phyloP scores from a whole-genome alignment of 345 rosid species.

The Dipteronia dyeriana region DNA sequence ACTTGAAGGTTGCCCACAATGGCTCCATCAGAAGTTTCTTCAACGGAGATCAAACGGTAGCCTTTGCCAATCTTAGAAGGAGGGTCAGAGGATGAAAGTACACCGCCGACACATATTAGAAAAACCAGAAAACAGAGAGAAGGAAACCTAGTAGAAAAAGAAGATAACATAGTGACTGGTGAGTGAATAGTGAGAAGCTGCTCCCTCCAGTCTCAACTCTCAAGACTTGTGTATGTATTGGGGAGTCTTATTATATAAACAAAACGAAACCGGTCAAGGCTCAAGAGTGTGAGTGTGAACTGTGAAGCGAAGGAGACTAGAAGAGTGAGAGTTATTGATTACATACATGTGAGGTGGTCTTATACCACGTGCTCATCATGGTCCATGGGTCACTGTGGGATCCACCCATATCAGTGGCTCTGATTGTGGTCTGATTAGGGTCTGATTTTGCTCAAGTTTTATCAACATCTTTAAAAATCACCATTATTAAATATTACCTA shows the following conservation, averaged over 20 bases:
- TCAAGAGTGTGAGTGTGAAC: no score
- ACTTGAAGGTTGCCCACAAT: slow-evolving; percentile 79
- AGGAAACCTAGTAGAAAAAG: not conserved
- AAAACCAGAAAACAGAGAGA: slow-evolving; percentile 30
- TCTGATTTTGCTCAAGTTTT: not conserved
- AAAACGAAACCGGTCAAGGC: not conserved
- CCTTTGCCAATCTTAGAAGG: slow-evolving; percentile 73
- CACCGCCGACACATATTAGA: slow-evolving; percentile 35
- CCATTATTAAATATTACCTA: no score
- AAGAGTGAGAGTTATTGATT: not conserved
- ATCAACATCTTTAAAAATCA: not conserved
- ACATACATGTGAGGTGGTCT: not conserved
- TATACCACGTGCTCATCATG: slow-evolving; percentile 16
- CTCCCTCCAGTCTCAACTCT: not conserved
- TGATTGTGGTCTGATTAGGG: not conserved
- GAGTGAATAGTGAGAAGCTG: not conserved
- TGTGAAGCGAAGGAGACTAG: not conserved
- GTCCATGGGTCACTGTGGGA: not conserved
- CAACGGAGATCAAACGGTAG: slow-evolving; percentile 77
- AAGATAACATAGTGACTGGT: slow-evolving; percentile 9
- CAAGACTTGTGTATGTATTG: not conserved
- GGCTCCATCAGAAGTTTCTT: slow-evolving; percentile 77
- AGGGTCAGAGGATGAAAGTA: slow-evolving; percentile 27
- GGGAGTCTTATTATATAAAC: not conserved
- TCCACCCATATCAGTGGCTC: not conserved